Base-by-base conservation (phyloP, 495 filamentous ascomycete genomes). In the Hypoxylon cercidicola region DNA sequence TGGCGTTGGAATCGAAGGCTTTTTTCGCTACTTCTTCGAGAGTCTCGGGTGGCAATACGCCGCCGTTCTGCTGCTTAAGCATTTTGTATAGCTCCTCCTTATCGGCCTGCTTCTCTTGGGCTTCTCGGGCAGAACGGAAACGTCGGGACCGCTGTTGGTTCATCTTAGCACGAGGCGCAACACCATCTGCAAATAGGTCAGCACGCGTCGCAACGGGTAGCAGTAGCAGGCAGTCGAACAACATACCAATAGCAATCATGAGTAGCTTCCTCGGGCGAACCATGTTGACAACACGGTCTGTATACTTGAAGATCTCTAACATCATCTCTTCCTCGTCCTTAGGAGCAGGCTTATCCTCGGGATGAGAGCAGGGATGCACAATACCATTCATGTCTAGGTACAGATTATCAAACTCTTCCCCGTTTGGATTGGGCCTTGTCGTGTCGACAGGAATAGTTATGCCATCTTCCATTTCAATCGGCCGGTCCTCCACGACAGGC, bases 371-470 rank as follows among this genome's bases (percentile, higher is more conserved):
- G 1, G 96, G 96, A 85, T 99, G 95, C 43, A 99, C 95, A 66
- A 99, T 99, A 74, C 95, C 95, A 79, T 99, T 99, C 95, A 99
- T 98, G 72, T 99, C 95, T 51, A 99, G 86, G 72, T 98, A 99
- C 2, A 99, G 83, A 72, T 98, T 99, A 77, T 99, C 94, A 70
- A 94, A 91, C 74, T 98, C 93, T 76, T 97, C 95, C 75, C 93
- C 93, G 79, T 99, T 99, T 5, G 95, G 95, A 75, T 99, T 99
- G 1, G 91, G 87, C 23, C 83, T 78, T n/a, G 88, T 90, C 16
- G 82, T 84, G 71, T 98, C 93, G 40, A 98, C 85, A 1, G 95
- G 96, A 30, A 96, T 86, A 64, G 87, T 83, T 37, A 88, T 80
- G 65, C 92, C 94, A 81, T 93, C 87, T 40, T 84, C 83, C 70